Conservation (phyloP, 257 asterid genomes). For the Lithospermum erythrorhizon region DNA sequence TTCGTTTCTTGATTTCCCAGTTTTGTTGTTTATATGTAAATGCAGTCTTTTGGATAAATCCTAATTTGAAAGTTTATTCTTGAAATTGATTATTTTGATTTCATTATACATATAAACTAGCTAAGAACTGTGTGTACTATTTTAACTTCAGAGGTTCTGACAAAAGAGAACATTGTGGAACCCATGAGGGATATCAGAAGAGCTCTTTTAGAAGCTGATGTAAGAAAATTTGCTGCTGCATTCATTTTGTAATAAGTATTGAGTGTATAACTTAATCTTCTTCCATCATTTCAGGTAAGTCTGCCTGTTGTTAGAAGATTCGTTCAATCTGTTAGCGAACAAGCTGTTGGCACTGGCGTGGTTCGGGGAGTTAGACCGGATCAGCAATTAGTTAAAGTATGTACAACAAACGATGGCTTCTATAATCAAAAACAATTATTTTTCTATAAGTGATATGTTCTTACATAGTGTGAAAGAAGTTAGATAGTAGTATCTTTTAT, state of each 20-base stretch:
- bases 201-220: constrained; percentile 97
- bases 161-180: constrained; percentile 88
- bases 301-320: constrained; percentile 98
- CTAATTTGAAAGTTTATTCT: background rate
- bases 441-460: background rate
- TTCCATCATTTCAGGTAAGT: constrained; percentile 61
- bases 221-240: constrained; percentile 21
- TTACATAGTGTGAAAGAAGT: too few relatives aligned
- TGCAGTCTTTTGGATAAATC: background rate
- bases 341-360: constrained; percentile 85
- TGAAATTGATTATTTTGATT: background rate
- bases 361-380: constrained; percentile 92
- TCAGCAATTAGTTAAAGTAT: constrained; percentile 94
- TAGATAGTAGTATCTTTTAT: too few relatives aligned
- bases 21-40: too few relatives aligned
- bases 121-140: background rate
- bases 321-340: constrained; percentile 78
- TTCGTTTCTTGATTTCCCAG: background rate
- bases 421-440: background rate
- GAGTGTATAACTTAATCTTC: background rate
- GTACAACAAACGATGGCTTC: constrained; percentile 1
- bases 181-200: constrained; percentile 96
- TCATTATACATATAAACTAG: background rate
- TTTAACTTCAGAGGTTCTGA: constrained; percentile 66
- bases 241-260: background rate